These are phyloP conservation scores for Paramecium octaurelia DNA, from an alignment of 73 alveolate species.

Conservation along the genomic window DNA sequence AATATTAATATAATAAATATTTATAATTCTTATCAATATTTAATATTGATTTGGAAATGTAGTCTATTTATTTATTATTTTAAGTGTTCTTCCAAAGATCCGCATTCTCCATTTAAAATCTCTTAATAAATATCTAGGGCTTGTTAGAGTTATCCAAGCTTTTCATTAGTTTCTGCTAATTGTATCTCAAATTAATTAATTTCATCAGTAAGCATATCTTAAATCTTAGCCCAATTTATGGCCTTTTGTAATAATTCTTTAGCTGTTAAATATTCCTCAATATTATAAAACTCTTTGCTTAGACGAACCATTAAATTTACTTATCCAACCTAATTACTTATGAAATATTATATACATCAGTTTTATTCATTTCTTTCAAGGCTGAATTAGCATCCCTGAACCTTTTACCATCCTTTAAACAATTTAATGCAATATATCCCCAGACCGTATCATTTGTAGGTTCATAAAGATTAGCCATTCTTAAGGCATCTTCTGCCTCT, in stretches of 20 bases:
- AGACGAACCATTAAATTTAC: not conserved
- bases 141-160: not conserved
- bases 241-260: constrained; percentile 5
- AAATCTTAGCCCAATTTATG: not conserved
- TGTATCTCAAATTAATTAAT: not conserved
- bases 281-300: constrained; percentile 21
- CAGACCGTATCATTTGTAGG: constrained; percentile 54
- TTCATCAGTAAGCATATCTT: not conserved
- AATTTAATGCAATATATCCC: constrained; percentile 33
- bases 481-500: constrained; percentile 73
- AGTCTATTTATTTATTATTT: not conserved
- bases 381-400: constrained; percentile 51
- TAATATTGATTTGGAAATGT: not conserved
- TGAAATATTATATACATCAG: not conserved
- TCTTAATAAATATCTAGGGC: not conserved
- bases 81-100: not conserved
- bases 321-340: not conserved
- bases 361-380: constrained; percentile 20
- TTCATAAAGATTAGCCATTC: constrained; percentile 68
- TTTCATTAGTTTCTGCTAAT: constrained; percentile 46
- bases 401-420: constrained; percentile 43
- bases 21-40: constrained; percentile 22
- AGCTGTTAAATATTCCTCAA: not conserved
- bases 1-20: not conserved
- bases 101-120: not conserved